phyloP scores from a whole-genome alignment of 176 grass and related monocot genomes.

The Ensete glaucum region DNA sequence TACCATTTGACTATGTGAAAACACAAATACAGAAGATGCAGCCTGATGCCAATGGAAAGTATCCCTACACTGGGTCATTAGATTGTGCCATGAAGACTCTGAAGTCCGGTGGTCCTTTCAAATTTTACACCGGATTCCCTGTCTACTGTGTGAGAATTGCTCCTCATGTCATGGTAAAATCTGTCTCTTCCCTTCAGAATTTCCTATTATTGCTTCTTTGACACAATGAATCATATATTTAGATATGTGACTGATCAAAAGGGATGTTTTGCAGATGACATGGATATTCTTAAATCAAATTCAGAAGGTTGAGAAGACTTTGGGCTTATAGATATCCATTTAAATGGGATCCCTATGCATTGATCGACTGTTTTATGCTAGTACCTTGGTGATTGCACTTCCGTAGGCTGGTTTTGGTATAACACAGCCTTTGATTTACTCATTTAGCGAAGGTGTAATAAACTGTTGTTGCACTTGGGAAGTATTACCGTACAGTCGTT shows the following conservation, averaged over 20 bases:
- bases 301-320: conserved; percentile 61
- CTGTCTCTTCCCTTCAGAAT: neutral
- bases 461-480: neutral
- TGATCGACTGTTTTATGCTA: neutral
- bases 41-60: conserved; percentile 76
- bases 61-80: conserved; percentile 80
- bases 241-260: conserved; percentile 16
- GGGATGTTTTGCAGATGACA: conserved; percentile 53
- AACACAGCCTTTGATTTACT: neutral
- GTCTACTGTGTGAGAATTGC: conserved; percentile 90
- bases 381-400: neutral
- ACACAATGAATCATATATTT: neutral
- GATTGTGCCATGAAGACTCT: conserved; percentile 77
- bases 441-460: neutral
- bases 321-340: conserved; percentile 31
- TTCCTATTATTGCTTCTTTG: neutral
- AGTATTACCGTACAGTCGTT: too few species aligned
- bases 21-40: conserved; percentile 99
- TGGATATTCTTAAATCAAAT: conserved; percentile 98
- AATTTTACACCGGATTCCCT: conserved; percentile 93
- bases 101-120: conserved; percentile 73
- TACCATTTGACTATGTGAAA: conserved; percentile 95
- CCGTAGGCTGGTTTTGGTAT: neutral
- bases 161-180: conserved; percentile 81
- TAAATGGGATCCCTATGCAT: neutral